These are phyloP conservation scores for Cucurbita pepo DNA, from an alignment of 306 rosid species.

Conservation along the genomic window DNA sequence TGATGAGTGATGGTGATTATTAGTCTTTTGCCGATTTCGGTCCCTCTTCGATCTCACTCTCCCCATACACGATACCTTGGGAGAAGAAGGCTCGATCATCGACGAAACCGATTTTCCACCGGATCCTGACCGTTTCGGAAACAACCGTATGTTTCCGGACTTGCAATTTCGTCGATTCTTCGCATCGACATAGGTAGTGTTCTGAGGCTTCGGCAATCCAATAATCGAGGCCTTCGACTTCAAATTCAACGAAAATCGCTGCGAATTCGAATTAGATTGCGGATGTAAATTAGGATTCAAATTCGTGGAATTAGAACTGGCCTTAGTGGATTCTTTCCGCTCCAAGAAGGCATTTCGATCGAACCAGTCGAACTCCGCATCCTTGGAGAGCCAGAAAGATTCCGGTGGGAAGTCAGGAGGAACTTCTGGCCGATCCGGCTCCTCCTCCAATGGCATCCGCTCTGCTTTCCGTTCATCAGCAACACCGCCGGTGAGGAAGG, in stretches of 20 bases:
- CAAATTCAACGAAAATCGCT: conserved; percentile 53
- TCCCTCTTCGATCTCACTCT: conserved; percentile 71
- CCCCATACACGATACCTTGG: conserved; percentile 93
- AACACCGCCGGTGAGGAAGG: conserved; percentile 19
- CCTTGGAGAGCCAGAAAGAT: conserved; percentile 80
- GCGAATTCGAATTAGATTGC: conserved; percentile 37
- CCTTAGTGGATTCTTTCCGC: conserved; percentile 61
- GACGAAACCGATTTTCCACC: conserved; percentile 40
- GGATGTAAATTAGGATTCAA: conserved; percentile 26
- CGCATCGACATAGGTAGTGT: conserved; percentile 31
- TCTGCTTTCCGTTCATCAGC: conserved; percentile 37
- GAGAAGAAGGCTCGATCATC: conserved; percentile 67
- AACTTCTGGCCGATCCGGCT: conserved; percentile 13
- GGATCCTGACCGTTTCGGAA: conserved; percentile 57
- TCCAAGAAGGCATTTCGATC: conserved; percentile 70
- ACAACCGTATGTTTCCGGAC: conserved; percentile 31
- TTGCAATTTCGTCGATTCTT: conserved; percentile 36
- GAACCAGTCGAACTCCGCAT: conserved; percentile 79
- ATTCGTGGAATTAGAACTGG: conserved; percentile 31
- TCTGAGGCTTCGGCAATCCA: conserved; percentile 83
- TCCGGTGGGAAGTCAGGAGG: conserved; percentile 60
- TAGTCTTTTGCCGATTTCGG: conserved; percentile 36
- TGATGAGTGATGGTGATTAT: conserved; percentile 23
- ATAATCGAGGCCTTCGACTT: conserved; percentile 56
- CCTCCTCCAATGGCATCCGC: conserved; percentile 4